A percentile compares a stretch with the other conserved stretches of the same genome.
phyloP scores from a whole-genome alignment of 2,329 filamentous ascomycete species.

The Fusarium nanum region DNA sequence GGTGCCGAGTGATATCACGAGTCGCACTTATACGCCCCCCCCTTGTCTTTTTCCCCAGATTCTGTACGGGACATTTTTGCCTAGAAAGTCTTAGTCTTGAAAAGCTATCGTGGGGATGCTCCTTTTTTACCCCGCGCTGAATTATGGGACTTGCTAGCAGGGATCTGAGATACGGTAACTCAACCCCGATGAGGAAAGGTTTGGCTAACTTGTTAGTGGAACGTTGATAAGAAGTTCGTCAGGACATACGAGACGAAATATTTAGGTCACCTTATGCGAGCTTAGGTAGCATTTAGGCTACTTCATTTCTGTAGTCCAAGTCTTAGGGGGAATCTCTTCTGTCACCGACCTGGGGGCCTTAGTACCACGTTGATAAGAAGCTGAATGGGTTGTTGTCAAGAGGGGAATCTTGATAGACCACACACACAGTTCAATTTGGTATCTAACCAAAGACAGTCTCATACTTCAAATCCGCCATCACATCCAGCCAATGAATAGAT shows the following conservation, averaged over 20 bases:
- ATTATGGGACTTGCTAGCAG: slow-evolving; percentile 1
- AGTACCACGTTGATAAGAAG: not conserved
- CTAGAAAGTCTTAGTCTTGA: slow-evolving; percentile 25
- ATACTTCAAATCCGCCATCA: slow-evolving; percentile 29
- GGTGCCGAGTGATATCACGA: slow-evolving; percentile 16
- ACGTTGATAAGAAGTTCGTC: not conserved
- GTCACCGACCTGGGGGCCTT: not conserved
- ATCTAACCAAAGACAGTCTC: slow-evolving; percentile 36
- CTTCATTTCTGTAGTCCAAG: not conserved
- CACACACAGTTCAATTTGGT: not conserved
- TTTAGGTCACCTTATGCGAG: not conserved
- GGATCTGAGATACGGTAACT: slow-evolving; percentile 20
- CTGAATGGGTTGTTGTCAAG: slow-evolving; percentile 4
- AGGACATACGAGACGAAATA: not conserved
- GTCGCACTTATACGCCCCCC: not conserved
- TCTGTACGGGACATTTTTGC: slow-evolving; percentile 33
- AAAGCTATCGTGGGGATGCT: not conserved
- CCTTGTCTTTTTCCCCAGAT: slow-evolving; percentile 27
- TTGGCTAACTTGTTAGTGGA: not conserved
- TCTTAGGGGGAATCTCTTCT: too few species aligned
- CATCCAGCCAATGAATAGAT: slow-evolving; percentile 26
- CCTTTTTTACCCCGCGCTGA: slow-evolving; percentile 18
- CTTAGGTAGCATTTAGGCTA: not conserved
- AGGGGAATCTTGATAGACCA: slow-evolving; percentile 10
- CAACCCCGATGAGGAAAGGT: slow-evolving; percentile 33